Percentiles rank a stretch among this genome's conserved stretches.
Evolutionary conservation across 2,329 filamentous ascomycete genomes (phyloP).

Genomic region (Monilinia polystroma): DNA sequence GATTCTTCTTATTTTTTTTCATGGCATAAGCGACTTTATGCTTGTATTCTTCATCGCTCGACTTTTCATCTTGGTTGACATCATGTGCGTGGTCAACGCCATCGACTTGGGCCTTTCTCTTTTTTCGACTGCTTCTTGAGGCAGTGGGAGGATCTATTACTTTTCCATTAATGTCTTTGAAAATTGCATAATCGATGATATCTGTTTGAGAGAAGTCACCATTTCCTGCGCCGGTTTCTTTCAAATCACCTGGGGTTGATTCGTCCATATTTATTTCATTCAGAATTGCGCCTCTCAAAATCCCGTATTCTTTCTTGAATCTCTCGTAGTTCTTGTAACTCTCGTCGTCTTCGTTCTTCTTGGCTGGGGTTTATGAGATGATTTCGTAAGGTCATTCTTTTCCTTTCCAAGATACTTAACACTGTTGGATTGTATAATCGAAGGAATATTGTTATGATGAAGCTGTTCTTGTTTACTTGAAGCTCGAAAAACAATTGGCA

Average conservation of each 20-base stretch:
- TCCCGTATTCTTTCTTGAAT: not conserved
- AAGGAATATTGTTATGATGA: not conserved
- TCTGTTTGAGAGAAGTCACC: not conserved
- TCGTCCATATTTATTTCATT: not conserved
- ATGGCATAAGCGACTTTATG: not conserved
- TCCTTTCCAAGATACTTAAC: not conserved
- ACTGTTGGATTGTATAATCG: not conserved
- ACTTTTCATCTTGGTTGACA: not conserved
- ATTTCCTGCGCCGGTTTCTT: not conserved
- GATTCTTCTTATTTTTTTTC: not conserved
- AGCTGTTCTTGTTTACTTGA: not conserved
- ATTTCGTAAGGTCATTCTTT: not conserved
- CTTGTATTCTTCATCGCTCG: not conserved
- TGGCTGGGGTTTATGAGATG: not conserved
- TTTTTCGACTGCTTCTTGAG: not conserved
- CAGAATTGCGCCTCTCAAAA: not conserved
- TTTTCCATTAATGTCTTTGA: not conserved
- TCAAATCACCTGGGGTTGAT: not conserved
- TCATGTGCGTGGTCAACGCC: not conserved
- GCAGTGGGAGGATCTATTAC: not conserved
- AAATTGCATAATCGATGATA: not conserved
- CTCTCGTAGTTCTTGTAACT: not conserved
- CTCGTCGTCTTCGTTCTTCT: not conserved
- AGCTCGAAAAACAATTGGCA: not conserved
- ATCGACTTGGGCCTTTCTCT: not conserved